These are phyloP conservation scores for Stephania cephalantha DNA, from an alignment of 164 flowering plant genomes.

Conservation along the genomic window DNA sequence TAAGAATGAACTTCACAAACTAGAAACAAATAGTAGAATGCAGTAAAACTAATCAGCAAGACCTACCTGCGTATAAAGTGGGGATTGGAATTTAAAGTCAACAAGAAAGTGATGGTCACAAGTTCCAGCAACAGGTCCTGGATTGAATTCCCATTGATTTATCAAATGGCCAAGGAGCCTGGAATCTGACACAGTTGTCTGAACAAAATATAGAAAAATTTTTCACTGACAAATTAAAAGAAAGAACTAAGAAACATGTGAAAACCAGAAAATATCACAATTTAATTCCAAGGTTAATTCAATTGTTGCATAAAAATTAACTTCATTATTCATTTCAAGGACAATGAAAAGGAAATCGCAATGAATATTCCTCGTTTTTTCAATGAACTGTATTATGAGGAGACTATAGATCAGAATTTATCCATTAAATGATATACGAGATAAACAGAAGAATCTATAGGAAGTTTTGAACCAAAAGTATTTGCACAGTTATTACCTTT, in stretches of 20 bases:
- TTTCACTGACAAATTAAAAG: not conserved
- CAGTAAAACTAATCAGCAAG: not conserved
- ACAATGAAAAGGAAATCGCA: not conserved
- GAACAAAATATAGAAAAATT: slow-evolving; percentile 12
- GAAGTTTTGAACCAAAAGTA: not conserved
- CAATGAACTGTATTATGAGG: not conserved
- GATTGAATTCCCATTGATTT: slow-evolving; percentile 84
- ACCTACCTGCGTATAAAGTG: slow-evolving; percentile 78
- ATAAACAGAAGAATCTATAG: not conserved
- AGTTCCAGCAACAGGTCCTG: slow-evolving; percentile 80
- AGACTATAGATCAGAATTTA: too few relatives aligned
- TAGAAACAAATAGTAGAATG: too few relatives aligned
- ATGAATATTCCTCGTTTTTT: not conserved
- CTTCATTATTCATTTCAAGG: not conserved
- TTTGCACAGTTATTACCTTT: not conserved
- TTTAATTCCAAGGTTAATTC: not conserved
- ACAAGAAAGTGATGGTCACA: slow-evolving; percentile 75
- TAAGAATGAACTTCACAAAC: too few relatives aligned
- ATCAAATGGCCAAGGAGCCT: slow-evolving; percentile 80
- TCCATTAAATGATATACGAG: not conserved
- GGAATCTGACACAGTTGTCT: slow-evolving; percentile 74
- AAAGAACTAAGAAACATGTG: not conserved
- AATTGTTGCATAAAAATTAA: not conserved
- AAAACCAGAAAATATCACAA: not conserved
- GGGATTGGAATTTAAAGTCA: slow-evolving; percentile 87